Conservation (phyloP, 371 early-diverging fungal genomes). For the Apophysomyces sp. region DNA sequence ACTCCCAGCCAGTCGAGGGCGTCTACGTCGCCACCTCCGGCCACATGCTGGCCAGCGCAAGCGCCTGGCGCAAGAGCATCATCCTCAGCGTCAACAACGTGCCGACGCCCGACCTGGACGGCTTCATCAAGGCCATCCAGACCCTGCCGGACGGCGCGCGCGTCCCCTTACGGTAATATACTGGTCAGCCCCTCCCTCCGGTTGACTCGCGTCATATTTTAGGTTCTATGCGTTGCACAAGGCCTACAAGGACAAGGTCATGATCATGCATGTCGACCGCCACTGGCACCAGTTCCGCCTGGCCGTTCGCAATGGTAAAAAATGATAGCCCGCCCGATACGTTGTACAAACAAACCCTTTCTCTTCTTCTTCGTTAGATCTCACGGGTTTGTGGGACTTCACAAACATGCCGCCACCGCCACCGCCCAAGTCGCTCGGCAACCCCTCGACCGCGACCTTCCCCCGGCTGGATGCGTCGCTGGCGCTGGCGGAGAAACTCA, state of each 20-base stretch:
- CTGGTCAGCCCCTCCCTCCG: background rate
- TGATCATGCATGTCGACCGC: conserved; percentile 78
- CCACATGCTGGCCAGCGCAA: conserved; percentile 65
- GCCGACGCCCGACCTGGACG: conserved; percentile 77
- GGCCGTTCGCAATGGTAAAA: conserved; percentile 71
- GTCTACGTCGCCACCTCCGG: conserved; percentile 81
- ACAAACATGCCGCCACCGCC: conserved; percentile 67
- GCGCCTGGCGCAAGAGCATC: conserved; percentile 67
- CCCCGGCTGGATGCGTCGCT: conserved; percentile 60
- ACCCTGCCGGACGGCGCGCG: conserved; percentile 75
- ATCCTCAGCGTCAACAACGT: conserved; percentile 67
- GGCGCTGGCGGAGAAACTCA: conserved; percentile 60
- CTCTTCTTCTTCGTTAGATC: conserved; percentile 27
- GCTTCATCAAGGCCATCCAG: conserved; percentile 69
- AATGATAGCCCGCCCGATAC: no score
- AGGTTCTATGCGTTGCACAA: conserved; percentile 66
- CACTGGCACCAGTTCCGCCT: conserved; percentile 83
- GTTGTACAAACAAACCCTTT: no score
- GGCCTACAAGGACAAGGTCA: conserved; percentile 73
- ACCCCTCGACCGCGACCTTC: conserved; percentile 63
- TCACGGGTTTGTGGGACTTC: conserved; percentile 84
- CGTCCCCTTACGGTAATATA: conserved; percentile 62
- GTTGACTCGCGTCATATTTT: background rate
- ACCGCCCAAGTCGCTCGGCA: conserved; percentile 29
- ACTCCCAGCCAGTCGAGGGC: conserved; percentile 71